Evolutionary conservation across 1,284 basidiomycete genomes (phyloP), one percentile per base, ranked within the genome.

Genomic region (Apiotrichum brassicae): DNA sequence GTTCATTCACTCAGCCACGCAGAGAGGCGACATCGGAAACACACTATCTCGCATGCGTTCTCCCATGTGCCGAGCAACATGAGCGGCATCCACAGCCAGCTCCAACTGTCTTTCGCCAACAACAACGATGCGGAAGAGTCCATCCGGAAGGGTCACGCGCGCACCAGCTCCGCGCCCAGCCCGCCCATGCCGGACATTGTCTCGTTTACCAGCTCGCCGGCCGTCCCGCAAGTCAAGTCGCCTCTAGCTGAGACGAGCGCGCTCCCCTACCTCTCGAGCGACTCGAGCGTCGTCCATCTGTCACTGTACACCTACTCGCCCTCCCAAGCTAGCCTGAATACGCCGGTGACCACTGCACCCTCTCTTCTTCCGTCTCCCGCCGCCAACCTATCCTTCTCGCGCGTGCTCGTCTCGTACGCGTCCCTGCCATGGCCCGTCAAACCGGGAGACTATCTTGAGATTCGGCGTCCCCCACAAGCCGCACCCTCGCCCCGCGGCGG

Each of bases 401-500:
- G 54, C 26, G 60, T 71, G 1, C 57, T 60, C 19, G 48, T 71
- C 48, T 57, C 57, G 20, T 61, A 66, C 43, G 58, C 58, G 3
- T 59, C 65, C 2, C 49, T 71, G 1, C 65, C 67, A 6, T 71
- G 65, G 62, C 43, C 45, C 11, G 63, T 64, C 9, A 53, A 57
- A 39, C 49, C 60, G 0, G 69, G 67, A 2, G 69, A 71, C 34
- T 71, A 70, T 40, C 58, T 70, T 22, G 66, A 71, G 46, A 65
- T 71, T 12, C 58, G 67, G 6, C 59, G 64, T 20, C 40, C 40
- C 6, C 40, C 40, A 18, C 19, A 18, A 13, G 9, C 40, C n/a
- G 19, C 16, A 9, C 9, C 20, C 7, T 28, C 23, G 3, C 40
- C 25, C 11, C 19, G 45, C 16, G 14, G 38, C 4, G 30, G 20